Evolutionary conservation across 768 basidiomycete genomes (phyloP).

Genomic region (Podaxis sp.): DNA sequence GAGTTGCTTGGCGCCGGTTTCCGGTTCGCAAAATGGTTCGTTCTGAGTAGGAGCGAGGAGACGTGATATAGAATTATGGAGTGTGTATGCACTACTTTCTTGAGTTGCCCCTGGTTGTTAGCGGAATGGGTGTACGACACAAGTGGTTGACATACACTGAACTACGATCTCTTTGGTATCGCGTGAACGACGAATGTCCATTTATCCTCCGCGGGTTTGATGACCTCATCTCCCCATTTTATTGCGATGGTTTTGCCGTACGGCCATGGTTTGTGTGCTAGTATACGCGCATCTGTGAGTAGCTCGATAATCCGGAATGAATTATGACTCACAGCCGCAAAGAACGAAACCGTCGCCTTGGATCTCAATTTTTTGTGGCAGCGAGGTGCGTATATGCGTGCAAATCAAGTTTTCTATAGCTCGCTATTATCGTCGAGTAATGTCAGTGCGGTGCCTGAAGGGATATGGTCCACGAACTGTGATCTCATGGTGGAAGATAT

Average conservation of each 20-base stretch:
- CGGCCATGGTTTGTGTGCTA: conserved; percentile 26
- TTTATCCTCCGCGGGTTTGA: conserved; percentile 26
- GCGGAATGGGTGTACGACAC: neutral
- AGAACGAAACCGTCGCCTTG: conserved; percentile 26
- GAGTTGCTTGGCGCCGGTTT: conserved; percentile 25
- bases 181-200: conserved; percentile 24
- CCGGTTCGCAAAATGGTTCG: conserved; percentile 23
- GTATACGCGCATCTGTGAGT: neutral
- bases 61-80: neutral
- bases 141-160: no score
- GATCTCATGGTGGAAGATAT: conserved; percentile 29
- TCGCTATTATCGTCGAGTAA: conserved; percentile 17
- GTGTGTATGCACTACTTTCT: neutral
- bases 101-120: neutral
- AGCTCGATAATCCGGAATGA: neutral
- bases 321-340: conserved; percentile 23
- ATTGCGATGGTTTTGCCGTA: conserved; percentile 26
- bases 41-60: neutral
- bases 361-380: conserved; percentile 24
- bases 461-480: conserved; percentile 22
- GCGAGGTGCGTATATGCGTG: conserved; percentile 24
- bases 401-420: conserved; percentile 28
- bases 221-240: conserved; percentile 22
- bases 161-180: no score
- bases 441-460: neutral